Conservation (phyloP, 345 rosid genomes). For the Boechera stricta region DNA sequence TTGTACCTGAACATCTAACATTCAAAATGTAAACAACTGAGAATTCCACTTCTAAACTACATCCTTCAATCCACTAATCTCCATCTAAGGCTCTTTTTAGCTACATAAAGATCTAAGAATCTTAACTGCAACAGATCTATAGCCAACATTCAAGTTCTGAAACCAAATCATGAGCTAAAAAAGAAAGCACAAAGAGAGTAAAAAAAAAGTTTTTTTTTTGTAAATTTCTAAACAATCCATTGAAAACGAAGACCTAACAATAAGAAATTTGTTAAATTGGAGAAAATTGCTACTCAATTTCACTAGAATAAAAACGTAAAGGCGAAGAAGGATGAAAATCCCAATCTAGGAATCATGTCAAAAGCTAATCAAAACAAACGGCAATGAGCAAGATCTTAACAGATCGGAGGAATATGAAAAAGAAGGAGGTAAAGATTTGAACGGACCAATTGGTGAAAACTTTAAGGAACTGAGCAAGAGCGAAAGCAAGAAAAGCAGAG, state of each 20-base stretch:
- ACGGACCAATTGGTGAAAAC: slow-evolving; percentile 92
- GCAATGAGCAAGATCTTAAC: slow-evolving; percentile 1
- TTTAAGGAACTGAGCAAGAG: slow-evolving; percentile 96
- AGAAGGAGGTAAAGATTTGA: neutral
- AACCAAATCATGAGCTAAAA: slow-evolving; percentile 1
- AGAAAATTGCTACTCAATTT: neutral
- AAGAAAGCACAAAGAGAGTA: neutral
- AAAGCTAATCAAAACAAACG: neutral
- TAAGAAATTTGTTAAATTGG: slow-evolving; percentile 6
- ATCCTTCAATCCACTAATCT: neutral
- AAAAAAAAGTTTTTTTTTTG: neutral
- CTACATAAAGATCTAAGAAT: neutral
- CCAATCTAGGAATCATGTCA: neutral
- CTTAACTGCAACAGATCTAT: neutral
- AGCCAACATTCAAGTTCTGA: slow-evolving; percentile 2
- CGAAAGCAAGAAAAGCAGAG: slow-evolving; percentile 88
- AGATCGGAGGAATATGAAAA: neutral
- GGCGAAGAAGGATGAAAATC: neutral
- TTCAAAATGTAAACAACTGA: slow-evolving; percentile 45
- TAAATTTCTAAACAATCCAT: neutral
- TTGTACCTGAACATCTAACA: slow-evolving; percentile 88
- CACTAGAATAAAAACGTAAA: neutral
- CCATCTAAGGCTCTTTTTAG: neutral
- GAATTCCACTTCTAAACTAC: slow-evolving; percentile 23
- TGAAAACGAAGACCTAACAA: neutral